Base-by-base conservation (phyloP, 2,329 filamentous ascomycete species). In the Cordyceps cateniannulata region DNA sequence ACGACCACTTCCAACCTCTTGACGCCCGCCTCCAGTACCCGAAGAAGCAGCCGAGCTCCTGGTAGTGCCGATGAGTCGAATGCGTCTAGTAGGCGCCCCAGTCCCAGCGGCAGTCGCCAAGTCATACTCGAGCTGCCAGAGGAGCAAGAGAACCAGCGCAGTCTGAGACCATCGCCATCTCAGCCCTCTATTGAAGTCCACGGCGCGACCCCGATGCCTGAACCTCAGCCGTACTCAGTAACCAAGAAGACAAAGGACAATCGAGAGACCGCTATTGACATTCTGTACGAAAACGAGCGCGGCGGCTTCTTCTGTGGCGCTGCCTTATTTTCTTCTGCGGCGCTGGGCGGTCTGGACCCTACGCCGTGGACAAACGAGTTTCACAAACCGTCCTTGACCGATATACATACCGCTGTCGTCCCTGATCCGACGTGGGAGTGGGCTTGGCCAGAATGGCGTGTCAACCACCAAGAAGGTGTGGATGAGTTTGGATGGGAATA, bases 401-500 rank as follows among this genome's bases (percentile, higher is more conserved):
- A 81, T 70, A 96, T 93, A 64, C 84, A 87, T 62, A 97, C 91
- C 63, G 92, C 93, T 0, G 93, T 97, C 72, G 85, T 96, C 1
- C 95, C 95, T 0, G 95, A 99, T 71, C 95, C 95, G 6, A 91
- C 88, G 64, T 99, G 95, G 95, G 86, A 91, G 70, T 99, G 95
- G 95, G 85, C 77, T 1, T 88, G 85, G 84, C 79, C 84, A 2
- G 84, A 85, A 56, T 88, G 85, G 86, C 79, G 77, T 29, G 69
- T 88, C 66, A 81, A 84, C 62, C 77, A 91, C 82, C 91, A 93
- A 78, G 84, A 88, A 2, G 88, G 89, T 62, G 67, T 74, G 42
- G 95, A 98, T 69, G 88, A 93, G 64, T 90, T 93, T 64, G 95
- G 95, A 3, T 99, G 95, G 95, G 89, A 96, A 71, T 99, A 99